These are phyloP conservation scores for Malassezia arunalokei DNA, from an alignment of 1,284 basidiomycete genomes.

Conservation along the genomic window DNA sequence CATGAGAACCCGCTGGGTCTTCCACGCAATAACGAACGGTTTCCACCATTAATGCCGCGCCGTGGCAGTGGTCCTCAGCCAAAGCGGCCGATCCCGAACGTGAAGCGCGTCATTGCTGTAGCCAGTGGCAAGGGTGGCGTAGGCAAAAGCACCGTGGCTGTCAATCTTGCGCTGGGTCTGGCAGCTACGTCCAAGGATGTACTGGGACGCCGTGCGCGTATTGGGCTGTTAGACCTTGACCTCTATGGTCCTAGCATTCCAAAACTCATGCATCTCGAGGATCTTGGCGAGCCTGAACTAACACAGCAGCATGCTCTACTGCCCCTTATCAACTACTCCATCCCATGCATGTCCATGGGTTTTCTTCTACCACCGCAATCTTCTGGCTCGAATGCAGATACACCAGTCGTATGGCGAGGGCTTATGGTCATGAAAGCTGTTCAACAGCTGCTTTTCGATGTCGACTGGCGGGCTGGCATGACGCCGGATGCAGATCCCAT, in stretches of 20 bases:
- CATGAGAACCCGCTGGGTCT: conserved; percentile 40
- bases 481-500: conserved; percentile 4
- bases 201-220: conserved; percentile 45
- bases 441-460: conserved; percentile 88
- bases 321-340: conserved; percentile 74
- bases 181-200: conserved; percentile 14
- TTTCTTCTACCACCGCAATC: conserved; percentile 52
- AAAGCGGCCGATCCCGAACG: conserved; percentile 50
- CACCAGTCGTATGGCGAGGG: conserved; percentile 84
- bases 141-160: conserved; percentile 82
- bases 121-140: conserved; percentile 94
- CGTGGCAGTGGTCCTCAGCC: conserved; percentile 47
- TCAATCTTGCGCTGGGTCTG: conserved; percentile 70
- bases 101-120: conserved; percentile 62
- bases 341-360: conserved; percentile 95
- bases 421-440: conserved; percentile 99
- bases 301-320: conserved; percentile 53
- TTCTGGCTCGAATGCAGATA: conserved; percentile 50
- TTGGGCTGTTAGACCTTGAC: conserved; percentile 86
- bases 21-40: conserved; percentile 32
- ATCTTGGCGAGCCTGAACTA: conserved; percentile 65
- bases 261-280: conserved; percentile 79
- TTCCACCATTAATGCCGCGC: conserved; percentile 35
- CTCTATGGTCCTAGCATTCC: conserved; percentile 94
- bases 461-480: conserved; percentile 61